phyloP scores from a whole-genome alignment of 805 yeast genomes.

The Metschnikowia rubicola region DNA sequence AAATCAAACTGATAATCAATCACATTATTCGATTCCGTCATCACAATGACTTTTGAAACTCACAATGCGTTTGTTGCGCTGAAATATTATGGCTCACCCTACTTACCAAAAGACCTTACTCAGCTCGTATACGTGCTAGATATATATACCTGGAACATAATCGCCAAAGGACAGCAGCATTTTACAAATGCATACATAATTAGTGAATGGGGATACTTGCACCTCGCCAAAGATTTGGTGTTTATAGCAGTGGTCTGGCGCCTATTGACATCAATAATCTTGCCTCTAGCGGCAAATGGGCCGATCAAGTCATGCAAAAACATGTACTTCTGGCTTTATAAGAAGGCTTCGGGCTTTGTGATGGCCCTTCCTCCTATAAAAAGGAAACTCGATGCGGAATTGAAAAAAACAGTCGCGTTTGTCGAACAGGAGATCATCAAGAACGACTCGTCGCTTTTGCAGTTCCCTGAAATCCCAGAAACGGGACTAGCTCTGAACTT shows the following conservation, averaged over 20 bases:
- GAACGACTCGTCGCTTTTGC: slow-evolving; percentile 44
- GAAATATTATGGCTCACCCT: slow-evolving; percentile 24
- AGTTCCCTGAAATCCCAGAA: slow-evolving; percentile 53
- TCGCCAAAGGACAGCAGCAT: background rate
- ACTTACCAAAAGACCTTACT: slow-evolving; percentile 19
- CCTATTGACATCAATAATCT: slow-evolving; percentile 7
- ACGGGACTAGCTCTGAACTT: slow-evolving; percentile 49
- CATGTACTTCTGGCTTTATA: background rate
- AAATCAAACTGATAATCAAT: too few species aligned
- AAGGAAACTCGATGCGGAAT: slow-evolving; percentile 57
- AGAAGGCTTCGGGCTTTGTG: slow-evolving; percentile 10
- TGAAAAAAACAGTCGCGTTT: slow-evolving; percentile 41
- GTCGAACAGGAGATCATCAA: slow-evolving; percentile 59
- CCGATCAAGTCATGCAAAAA: slow-evolving; percentile 4
- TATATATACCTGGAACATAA: slow-evolving; percentile 1
- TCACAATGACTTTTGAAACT: too few species aligned
- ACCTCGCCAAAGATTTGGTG: slow-evolving; percentile 21
- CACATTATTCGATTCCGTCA: too few species aligned
- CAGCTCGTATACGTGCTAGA: slow-evolving; percentile 13
- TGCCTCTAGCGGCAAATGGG: slow-evolving; percentile 13
- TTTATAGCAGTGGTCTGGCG: slow-evolving; percentile 17
- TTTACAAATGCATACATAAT: slow-evolving; percentile 1
- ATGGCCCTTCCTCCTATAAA: slow-evolving; percentile 50
- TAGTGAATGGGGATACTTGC: slow-evolving; percentile 10
- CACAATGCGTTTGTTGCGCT: background rate